These are phyloP conservation scores for Tuber umbilicatum DNA, from an alignment of 495 filamentous ascomycete species.

Conservation along the genomic window DNA sequence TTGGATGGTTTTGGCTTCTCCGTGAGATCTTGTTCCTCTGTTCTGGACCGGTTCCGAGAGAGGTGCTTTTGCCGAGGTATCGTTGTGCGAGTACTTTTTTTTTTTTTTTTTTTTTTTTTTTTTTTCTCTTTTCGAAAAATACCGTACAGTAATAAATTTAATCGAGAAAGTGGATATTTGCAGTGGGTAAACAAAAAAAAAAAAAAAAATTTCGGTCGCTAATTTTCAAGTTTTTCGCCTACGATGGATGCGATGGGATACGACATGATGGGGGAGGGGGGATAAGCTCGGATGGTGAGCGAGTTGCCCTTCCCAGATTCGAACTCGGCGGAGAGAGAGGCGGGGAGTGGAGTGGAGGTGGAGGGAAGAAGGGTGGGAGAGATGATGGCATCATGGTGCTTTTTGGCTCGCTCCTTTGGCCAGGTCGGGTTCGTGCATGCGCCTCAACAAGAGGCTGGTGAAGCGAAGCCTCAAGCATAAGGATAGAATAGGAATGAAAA, in stretches of 20 bases:
- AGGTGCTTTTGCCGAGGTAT: neutral
- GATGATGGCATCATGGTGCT: conserved; percentile 3
- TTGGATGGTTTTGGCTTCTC: neutral
- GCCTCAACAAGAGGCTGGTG: neutral
- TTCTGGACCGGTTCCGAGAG: neutral
- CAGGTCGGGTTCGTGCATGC: neutral
- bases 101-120: no score
- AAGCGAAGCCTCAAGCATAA: neutral
- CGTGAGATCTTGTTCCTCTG: neutral
- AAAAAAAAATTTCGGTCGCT: no score
- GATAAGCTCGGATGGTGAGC: neutral
- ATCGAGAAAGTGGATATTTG: neutral
- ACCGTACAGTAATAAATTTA: no score
- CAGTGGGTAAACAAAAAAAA: neutral
- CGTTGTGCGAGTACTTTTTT: no score
- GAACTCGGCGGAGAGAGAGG: neutral
- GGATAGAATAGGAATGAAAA: neutral
- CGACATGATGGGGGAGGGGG: neutral
- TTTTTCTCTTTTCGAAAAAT: no score
- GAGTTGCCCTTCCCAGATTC: neutral
- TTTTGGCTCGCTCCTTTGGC: neutral
- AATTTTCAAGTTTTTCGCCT: neutral
- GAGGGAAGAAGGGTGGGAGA: neutral
- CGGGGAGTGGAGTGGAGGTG: neutral
- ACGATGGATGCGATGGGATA: neutral